Conservation (phyloP, 2,329 filamentous ascomycete genomes). For the Curvularia verruculosa region DNA sequence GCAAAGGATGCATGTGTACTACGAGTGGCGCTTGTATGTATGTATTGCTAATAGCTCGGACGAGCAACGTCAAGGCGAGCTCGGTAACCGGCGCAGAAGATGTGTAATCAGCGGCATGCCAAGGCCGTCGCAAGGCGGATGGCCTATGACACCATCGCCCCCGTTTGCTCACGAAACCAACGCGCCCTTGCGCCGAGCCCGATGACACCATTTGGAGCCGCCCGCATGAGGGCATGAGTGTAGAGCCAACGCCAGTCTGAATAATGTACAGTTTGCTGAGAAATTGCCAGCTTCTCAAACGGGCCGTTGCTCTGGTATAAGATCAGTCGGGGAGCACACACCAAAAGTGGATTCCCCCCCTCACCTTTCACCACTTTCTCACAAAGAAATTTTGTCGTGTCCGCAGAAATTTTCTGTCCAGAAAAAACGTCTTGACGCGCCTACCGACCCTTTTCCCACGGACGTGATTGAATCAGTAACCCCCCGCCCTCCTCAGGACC, state of each 20-base stretch:
- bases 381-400: background rate
- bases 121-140: conserved; percentile 41
- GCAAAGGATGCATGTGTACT: background rate
- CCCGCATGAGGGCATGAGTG: background rate
- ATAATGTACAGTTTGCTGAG: conserved; percentile 32
- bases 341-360: background rate
- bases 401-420: conserved; percentile 1
- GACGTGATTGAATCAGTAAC: too few species aligned
- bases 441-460: background rate
- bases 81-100: conserved; percentile 13
- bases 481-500: background rate
- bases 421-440: background rate
- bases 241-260: conserved; percentile 19
- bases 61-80: conserved; percentile 2
- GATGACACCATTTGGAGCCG: conserved; percentile 8
- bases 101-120: conserved; percentile 26
- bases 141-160: conserved; percentile 42
- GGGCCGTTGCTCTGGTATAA: conserved; percentile 11
- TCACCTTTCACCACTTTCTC: background rate
- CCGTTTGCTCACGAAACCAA: conserved; percentile 36
- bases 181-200: conserved; percentile 24
- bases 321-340: background rate
- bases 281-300: conserved; percentile 20
- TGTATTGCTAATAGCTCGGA: conserved; percentile 14
- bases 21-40: conserved; percentile 11